Evolutionary conservation across 768 basidiomycete genomes (phyloP).

Genomic region (Hygrocybe punicea): DNA sequence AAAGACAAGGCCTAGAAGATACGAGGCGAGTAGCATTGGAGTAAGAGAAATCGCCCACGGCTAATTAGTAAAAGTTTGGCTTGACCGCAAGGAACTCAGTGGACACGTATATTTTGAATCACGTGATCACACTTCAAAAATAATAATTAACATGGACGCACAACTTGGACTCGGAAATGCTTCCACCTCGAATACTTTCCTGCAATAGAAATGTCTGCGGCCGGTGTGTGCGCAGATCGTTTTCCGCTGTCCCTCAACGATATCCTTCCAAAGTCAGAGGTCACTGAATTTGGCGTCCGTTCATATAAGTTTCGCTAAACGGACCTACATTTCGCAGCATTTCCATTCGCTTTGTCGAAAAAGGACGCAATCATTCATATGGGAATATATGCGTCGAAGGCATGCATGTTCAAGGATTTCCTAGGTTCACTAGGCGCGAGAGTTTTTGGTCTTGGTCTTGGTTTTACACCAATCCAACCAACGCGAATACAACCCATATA

Average conservation of each 20-base stretch:
- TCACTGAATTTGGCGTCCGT: constrained; percentile 13
- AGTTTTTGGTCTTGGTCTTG: constrained; percentile 35
- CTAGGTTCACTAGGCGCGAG: constrained; percentile 34
- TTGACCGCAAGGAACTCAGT: too few relatives aligned
- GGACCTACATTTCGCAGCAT: constrained; percentile 35
- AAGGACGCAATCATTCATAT: constrained; percentile 44
- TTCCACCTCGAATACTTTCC: neutral
- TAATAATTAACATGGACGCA: too few relatives aligned
- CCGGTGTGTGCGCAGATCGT: neutral
- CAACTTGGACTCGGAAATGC: neutral
- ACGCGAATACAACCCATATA: constrained; percentile 51
- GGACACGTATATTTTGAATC: constrained; percentile 1
- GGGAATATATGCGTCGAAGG: constrained; percentile 30
- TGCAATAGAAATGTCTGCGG: neutral
- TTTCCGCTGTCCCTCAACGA: neutral
- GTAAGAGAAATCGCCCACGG: neutral
- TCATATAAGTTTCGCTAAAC: neutral
- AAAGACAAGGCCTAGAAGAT: constrained; percentile 37
- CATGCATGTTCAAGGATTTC: constrained; percentile 22
- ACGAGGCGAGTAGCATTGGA: constrained; percentile 33
- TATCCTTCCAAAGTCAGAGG: constrained; percentile 35
- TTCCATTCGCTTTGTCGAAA: constrained; percentile 49
- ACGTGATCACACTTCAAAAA: neutral
- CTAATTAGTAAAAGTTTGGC: too few relatives aligned
- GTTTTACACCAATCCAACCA: constrained; percentile 42